Conservation (phyloP, 768 basidiomycete species). For the Clathrus columnatus region DNA sequence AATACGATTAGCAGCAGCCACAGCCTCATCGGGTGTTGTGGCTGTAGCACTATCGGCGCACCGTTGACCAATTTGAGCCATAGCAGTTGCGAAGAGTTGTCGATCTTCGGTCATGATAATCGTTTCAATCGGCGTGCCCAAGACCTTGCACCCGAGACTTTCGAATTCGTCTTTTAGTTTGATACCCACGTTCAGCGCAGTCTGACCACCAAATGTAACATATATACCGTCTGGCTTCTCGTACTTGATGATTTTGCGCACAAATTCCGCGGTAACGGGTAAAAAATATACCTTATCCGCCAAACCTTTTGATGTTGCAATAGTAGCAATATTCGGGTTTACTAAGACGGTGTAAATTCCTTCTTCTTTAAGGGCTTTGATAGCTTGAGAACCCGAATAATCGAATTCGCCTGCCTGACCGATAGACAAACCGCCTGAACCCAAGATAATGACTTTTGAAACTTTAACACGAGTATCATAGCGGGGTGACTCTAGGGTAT, state of each 20-base stretch:
- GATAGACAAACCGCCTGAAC: conserved; percentile 95
- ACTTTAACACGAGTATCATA: conserved; percentile 67
- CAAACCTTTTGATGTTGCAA: conserved; percentile 92
- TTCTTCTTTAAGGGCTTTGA: conserved; percentile 98
- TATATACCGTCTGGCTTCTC: conserved; percentile 99
- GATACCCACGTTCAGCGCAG: conserved; percentile 92
- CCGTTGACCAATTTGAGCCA: conserved; percentile 93
- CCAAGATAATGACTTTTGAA: conserved; percentile 91
- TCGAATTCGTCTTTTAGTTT: conserved; percentile 96
- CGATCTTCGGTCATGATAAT: conserved; percentile 97
- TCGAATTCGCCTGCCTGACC: conserved; percentile 99
- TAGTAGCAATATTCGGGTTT: conserved; percentile 99
- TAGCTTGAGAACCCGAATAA: conserved; percentile 98
- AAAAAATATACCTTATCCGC: conserved; percentile 99
- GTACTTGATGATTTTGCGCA: conserved; percentile 95
- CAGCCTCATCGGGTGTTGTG: conserved; percentile 76
- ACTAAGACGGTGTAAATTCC: conserved; percentile 98
- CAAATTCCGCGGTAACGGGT: conserved; percentile 95
- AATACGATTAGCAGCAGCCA: conserved; percentile 72
- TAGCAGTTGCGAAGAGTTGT: conserved; percentile 86
- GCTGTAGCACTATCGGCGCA: conserved; percentile 88
- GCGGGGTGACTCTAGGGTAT: conserved; percentile 39
- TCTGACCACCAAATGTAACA: conserved; percentile 97
- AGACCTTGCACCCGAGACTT: conserved; percentile 79
- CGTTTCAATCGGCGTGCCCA: conserved; percentile 95